A percentile compares a stretch with the other conserved stretches of the same genome.
These are phyloP conservation scores for Komagataella phaffii DNA, from an alignment of 805 yeast genomes.

Conservation along the genomic window DNA sequence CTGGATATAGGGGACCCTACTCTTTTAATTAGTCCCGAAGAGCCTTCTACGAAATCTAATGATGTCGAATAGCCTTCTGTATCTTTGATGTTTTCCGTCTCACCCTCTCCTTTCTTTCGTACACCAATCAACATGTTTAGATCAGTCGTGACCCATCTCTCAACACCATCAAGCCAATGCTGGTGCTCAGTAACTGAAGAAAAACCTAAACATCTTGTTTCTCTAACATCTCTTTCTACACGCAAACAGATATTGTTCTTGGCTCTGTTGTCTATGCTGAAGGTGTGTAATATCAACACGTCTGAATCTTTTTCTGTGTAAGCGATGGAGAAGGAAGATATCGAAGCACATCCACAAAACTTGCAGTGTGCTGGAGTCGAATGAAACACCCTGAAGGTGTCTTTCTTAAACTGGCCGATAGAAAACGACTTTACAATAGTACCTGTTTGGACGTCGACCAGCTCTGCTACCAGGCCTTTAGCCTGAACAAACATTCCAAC, in stretches of 20 bases:
- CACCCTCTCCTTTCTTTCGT: conserved; percentile 26
- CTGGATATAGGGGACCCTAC: not conserved
- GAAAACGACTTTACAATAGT: conserved; percentile 45
- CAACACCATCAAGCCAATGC: conserved; percentile 53
- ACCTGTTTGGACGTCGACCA: conserved; percentile 72
- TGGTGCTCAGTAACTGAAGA: conserved; percentile 60
- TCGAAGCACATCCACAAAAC: conserved; percentile 83
- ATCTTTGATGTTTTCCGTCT: conserved; percentile 1
- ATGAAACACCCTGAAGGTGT: conserved; percentile 57
- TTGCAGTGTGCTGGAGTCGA: conserved; percentile 81
- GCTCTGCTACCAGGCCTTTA: conserved; percentile 39
- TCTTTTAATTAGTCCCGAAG: not conserved
- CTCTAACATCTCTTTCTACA: conserved; percentile 88
- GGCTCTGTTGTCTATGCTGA: conserved; percentile 58
- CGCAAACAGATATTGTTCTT: conserved; percentile 72
- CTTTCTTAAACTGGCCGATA: conserved; percentile 49
- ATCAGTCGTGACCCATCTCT: conserved; percentile 70
- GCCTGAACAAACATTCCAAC: conserved; percentile 66
- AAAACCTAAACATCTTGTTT: conserved; percentile 80
- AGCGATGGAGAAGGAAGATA: conserved; percentile 57
- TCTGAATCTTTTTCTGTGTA: conserved; percentile 49
- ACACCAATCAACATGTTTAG: conserved; percentile 66
- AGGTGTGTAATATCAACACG: conserved; percentile 59
- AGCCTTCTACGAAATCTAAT: not conserved
- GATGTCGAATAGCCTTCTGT: not conserved